Evolutionary conservation across 305 asterid species (phyloP).

Genomic region (Fraxinus xanthoxyloides): DNA sequence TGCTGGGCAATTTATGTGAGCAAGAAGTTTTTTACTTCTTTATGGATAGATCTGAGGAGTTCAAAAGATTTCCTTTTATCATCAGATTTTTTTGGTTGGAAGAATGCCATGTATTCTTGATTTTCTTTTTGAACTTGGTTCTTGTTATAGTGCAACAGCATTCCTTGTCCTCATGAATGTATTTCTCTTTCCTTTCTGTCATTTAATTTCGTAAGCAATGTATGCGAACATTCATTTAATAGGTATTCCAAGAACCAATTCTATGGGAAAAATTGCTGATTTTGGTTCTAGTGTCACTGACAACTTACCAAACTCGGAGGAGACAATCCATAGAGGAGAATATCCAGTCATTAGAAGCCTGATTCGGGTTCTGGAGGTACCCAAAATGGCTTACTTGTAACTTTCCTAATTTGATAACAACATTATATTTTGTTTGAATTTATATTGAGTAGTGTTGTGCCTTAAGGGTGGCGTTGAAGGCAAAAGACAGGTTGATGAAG

Average conservation of each 20-base stretch:
- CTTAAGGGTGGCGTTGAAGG: conserved; percentile 98
- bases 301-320: conserved; percentile 76
- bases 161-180: neutral
- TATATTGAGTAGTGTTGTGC: conserved; percentile 45
- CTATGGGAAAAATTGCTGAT: conserved; percentile 81
- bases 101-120: neutral
- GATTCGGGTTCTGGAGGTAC: conserved; percentile 93
- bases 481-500: conserved; percentile 92
- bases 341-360: conserved; percentile 94
- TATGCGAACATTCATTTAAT: conserved; percentile 22
- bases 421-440: conserved; percentile 32
- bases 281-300: conserved; percentile 55
- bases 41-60: neutral
- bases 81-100: neutral
- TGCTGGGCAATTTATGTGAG: neutral
- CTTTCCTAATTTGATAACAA: conserved; percentile 21
- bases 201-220: conserved; percentile 20
- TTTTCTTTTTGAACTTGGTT: conserved; percentile 9
- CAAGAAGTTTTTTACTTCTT: neutral
- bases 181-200: conserved; percentile 20
- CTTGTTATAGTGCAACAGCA: neutral
- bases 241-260: conserved; percentile 82
- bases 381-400: conserved; percentile 26
- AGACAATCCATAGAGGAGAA: conserved; percentile 90
- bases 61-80: neutral